phyloP scores from a whole-genome alignment of 2,329 filamentous ascomycete species.

The Colletotrichum sojae region DNA sequence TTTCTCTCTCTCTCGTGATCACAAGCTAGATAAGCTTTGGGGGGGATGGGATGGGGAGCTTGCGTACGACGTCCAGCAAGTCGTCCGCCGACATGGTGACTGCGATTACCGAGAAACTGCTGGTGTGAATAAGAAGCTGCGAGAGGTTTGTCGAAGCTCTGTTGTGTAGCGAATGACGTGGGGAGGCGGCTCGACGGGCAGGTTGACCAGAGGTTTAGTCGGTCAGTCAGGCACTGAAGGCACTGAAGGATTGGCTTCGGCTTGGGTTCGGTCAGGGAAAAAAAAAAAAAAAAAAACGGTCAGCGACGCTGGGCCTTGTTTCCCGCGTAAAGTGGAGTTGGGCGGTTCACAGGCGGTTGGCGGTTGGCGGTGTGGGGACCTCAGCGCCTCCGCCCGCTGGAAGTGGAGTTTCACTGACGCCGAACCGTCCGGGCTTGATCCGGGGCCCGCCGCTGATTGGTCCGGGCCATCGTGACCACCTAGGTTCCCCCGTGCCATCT shows the following conservation, averaged over 20 bases:
- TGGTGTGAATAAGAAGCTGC: neutral
- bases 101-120: constrained; percentile 8
- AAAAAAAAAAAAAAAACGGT: constrained; percentile 35
- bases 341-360: neutral
- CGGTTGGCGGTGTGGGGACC: constrained; percentile 6
- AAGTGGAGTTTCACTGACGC: constrained; percentile 32
- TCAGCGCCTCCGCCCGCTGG: constrained; percentile 9
- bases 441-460: constrained; percentile 23
- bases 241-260: neutral
- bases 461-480: neutral
- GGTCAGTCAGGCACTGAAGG: too few species aligned
- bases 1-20: constrained; percentile 5
- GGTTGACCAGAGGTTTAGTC: neutral
- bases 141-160: constrained; percentile 3
- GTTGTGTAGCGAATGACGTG: neutral
- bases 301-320: neutral
- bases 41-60: neutral
- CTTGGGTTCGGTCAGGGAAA: neutral
- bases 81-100: constrained; percentile 82
- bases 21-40: constrained; percentile 1
- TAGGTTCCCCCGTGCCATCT: constrained; percentile 4
- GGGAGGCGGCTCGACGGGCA: constrained; percentile 9
- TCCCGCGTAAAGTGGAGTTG: constrained; percentile 8
- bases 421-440: constrained; percentile 20
- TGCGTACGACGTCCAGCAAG: constrained; percentile 81